Evolutionary conservation across 176 grass and related monocot species (phyloP).

Genomic region (Triticum monococcum): DNA sequence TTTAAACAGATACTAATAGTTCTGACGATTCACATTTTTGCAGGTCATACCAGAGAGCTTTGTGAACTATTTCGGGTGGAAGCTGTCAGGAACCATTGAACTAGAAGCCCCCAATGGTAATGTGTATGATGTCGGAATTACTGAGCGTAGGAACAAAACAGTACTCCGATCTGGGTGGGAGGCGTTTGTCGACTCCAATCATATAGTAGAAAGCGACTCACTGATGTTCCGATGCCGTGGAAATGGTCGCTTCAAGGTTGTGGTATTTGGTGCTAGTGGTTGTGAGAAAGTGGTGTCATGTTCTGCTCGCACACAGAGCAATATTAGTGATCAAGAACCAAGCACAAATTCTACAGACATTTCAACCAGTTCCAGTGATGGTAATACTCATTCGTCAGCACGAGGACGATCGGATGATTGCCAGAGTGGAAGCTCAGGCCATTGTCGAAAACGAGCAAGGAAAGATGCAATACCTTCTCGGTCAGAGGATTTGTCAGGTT

Average conservation of each 20-base stretch:
- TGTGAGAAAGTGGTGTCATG: constrained; percentile 38
- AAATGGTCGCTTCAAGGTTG: constrained; percentile 31
- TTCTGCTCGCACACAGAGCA: constrained; percentile 7
- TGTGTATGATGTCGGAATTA: constrained; percentile 27
- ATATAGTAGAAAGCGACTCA: constrained; percentile 32
- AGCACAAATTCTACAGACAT: not conserved
- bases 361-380: not conserved
- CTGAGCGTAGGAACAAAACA: not conserved
- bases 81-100: constrained; percentile 27
- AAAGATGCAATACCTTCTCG: not conserved
- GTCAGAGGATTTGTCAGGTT: not conserved
- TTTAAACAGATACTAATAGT: not conserved
- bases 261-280: constrained; percentile 32
- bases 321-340: not conserved
- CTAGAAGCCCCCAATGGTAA: constrained; percentile 31
- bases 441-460: not conserved
- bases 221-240: constrained; percentile 41
- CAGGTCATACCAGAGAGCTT: constrained; percentile 51
- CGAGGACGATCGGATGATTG: not conserved
- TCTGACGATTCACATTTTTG: not conserved
- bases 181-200: constrained; percentile 34
- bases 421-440: not conserved
- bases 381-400: not conserved
- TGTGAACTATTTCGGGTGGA: constrained; percentile 27
- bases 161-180: constrained; percentile 42